Base-by-base conservation (phyloP, 2,329 filamentous ascomycete species). In the Leptographium lundbergii region DNA sequence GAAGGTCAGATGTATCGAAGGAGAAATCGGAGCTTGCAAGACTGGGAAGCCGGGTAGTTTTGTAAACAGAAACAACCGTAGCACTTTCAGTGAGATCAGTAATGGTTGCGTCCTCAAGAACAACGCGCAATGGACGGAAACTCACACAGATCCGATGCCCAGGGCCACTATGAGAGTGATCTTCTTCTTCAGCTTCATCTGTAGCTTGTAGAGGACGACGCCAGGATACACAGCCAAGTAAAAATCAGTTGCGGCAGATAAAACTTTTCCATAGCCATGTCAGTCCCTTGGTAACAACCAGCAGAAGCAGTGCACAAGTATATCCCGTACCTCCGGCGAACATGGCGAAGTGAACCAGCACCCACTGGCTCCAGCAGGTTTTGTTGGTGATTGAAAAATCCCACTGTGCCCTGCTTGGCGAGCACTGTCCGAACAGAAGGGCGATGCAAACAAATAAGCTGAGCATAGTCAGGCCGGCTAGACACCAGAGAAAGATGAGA, bases 181-280 rank as follows among this genome's bases (percentile, higher is more conserved):
- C 65, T 76, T 76, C 66, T 75, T 75, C 56, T 65, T 67, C 6
- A 67, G 59, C 29, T 69, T 69, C 65, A 76, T 67, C 36, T 73
- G 70, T 10, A 75, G 63, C 10, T 65, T 65, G 47, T 61, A 70
- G 0, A 76, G 66, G 0, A 75, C 67, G 2, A 71, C 54, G 1
- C 69, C 69, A 0, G 74, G 73, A 48, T 75, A 75, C 0, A 74
- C 61, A 14, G 74, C 73, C 7, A 76, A 67, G 57, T 75, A 75
- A 0, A 75, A 63, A 60, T 75, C 74, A 19, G 71, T 67, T 24
- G 69, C 63, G 1, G 67, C 71, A 17, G 70, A 73, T 22, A 70
- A 63, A 0, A 65, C 70, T 72, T 54, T 34, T 58, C 27, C 13
- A 42, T 19, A 19, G 1, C 39, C 14, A 19, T 19, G 39, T 42